Conservation (phyloP, 1,284 basidiomycete genomes). For the Vanrija sp. region DNA sequence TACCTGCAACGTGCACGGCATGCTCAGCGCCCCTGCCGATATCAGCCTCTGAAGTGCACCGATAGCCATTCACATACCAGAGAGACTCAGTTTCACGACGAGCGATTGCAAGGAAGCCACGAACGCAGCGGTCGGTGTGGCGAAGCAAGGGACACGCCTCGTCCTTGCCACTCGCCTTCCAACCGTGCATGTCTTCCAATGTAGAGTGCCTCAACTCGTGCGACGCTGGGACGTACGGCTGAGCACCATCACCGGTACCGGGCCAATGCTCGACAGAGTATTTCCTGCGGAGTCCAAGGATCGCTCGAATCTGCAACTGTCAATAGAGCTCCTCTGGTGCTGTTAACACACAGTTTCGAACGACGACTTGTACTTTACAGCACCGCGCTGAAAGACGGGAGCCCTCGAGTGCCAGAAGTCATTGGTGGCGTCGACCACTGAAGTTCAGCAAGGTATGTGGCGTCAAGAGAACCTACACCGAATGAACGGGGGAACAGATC, state of each 20-base stretch:
- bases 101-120: slow-evolving; percentile 37
- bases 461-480: slow-evolving; percentile 20
- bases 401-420: slow-evolving; percentile 28
- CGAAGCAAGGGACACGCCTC: slow-evolving; percentile 34
- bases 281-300: slow-evolving; percentile 23
- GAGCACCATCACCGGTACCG: slow-evolving; percentile 18
- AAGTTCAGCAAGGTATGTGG: neutral
- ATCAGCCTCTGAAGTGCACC: neutral
- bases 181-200: neutral
- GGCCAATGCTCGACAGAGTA: slow-evolving; percentile 31
- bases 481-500: slow-evolving; percentile 30
- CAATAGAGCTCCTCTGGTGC: too few relatives aligned
- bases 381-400: too few relatives aligned
- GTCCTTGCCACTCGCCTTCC: slow-evolving; percentile 5
- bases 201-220: neutral
- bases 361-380: neutral
- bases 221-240: slow-evolving; percentile 6
- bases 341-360: neutral
- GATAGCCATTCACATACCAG: slow-evolving; percentile 5
- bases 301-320: slow-evolving; percentile 24
- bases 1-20: slow-evolving; percentile 28
- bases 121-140: slow-evolving; percentile 25
- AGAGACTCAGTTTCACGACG: slow-evolving; percentile 25
- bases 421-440: slow-evolving; percentile 31
- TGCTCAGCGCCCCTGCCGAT: slow-evolving; percentile 29